Conservation (phyloP, 2,329 filamentous ascomycete species). For the Ophiostoma sp. region DNA sequence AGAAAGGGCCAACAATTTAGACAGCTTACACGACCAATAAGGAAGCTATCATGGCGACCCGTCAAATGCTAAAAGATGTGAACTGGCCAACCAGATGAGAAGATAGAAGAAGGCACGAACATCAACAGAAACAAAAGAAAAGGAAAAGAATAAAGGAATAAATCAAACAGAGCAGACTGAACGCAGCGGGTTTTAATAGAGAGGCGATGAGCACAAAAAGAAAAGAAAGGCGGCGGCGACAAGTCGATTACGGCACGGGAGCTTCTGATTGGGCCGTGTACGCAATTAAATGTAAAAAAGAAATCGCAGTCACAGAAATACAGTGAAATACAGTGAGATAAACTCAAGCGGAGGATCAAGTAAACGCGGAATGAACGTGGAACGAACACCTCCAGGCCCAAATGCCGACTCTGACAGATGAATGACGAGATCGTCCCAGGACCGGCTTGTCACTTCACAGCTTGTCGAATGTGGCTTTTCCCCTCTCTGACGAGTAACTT, state of each 20-base stretch:
- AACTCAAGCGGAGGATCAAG: background rate
- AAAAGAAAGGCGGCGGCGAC: background rate
- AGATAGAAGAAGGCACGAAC: background rate
- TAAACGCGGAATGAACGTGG: background rate
- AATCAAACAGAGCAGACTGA: background rate
- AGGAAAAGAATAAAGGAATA: background rate
- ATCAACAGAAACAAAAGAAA: background rate
- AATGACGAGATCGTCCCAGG: constrained; percentile 7
- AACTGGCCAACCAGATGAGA: background rate
- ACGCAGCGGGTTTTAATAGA: background rate
- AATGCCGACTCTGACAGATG: background rate
- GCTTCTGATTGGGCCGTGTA: background rate
- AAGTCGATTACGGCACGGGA: background rate
- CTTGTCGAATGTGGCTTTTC: background rate
- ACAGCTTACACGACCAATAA: background rate
- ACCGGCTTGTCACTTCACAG: background rate
- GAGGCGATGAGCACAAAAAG: background rate
- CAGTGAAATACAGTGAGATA: background rate
- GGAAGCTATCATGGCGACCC: background rate
- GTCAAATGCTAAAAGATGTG: background rate
- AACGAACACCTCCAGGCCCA: background rate
- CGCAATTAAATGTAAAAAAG: background rate
- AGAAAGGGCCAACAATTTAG: background rate
- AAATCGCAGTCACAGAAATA: background rate
- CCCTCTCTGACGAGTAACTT: background rate